Percentiles rank a stretch among this genome's conserved stretches.
These are phyloP conservation scores for Botrytis cinerea DNA, from an alignment of 2,329 filamentous ascomycete genomes.

Conservation along the genomic window DNA sequence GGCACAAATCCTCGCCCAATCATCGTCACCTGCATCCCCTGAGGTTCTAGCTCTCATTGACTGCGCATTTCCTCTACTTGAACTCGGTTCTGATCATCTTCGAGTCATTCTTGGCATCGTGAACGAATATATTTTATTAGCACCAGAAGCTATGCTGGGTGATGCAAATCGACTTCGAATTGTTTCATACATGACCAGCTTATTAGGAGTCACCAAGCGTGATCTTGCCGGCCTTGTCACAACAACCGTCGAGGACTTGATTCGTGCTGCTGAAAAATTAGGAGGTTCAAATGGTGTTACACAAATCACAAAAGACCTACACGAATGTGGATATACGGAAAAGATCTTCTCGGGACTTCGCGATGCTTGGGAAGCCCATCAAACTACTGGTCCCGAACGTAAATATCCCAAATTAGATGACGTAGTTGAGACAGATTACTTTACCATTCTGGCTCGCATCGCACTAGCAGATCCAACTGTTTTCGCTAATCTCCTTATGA, in stretches of 20 bases:
- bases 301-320: conserved; percentile 65
- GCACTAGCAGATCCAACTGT: conserved; percentile 71
- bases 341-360: conserved; percentile 67
- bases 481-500: conserved; percentile 60
- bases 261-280: conserved; percentile 62
- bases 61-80: conserved; percentile 65
- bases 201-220: conserved; percentile 55
- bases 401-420: conserved; percentile 69
- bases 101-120: conserved; percentile 63
- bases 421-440: conserved; percentile 81
- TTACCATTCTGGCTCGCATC: conserved; percentile 78
- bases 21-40: conserved; percentile 59
- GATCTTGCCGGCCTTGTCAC: conserved; percentile 60
- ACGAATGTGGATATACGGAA: conserved; percentile 62
- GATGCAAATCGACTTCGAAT: conserved; percentile 55
- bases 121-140: conserved; percentile 70
- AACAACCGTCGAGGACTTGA: conserved; percentile 63
- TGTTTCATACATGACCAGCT: conserved; percentile 52
- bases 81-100: conserved; percentile 65
- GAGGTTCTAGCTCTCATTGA: conserved; percentile 65
- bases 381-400: conserved; percentile 78
- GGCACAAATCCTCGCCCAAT: conserved; percentile 71
- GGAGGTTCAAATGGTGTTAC: conserved; percentile 62
- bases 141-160: conserved; percentile 65
- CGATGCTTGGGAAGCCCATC: conserved; percentile 70